Evolutionary conservation across 257 asterid species (phyloP).

Genomic region (Fraxinus pennsylvanica): DNA sequence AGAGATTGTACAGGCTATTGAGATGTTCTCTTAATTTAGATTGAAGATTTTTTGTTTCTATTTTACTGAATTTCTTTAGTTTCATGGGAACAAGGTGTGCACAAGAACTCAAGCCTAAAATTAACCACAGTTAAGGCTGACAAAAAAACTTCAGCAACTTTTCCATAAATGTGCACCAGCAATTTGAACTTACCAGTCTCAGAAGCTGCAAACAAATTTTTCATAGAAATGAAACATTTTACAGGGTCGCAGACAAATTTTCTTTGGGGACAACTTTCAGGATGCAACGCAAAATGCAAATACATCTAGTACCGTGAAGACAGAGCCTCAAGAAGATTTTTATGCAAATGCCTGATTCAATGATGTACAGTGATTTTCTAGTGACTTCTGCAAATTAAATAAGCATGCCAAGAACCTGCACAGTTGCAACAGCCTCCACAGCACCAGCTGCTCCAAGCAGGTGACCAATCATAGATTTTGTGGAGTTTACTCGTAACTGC

Average conservation of each 20-base stretch:
- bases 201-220: background rate
- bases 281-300: background rate
- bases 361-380: slow-evolving; percentile 10
- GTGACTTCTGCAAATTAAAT: slow-evolving; percentile 8
- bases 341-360: slow-evolving; percentile 9
- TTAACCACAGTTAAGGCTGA: background rate
- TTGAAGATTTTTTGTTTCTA: too few species aligned
- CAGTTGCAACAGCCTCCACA: slow-evolving; percentile 94
- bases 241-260: background rate
- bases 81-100: background rate
- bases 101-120: background rate
- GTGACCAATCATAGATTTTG: slow-evolving; percentile 97
- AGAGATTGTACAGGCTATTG: background rate
- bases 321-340: background rate
- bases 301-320: slow-evolving; percentile 29
- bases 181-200: background rate
- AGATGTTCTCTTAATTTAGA: too few species aligned
- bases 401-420: slow-evolving; percentile 58
- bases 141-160: background rate
- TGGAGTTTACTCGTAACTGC: slow-evolving; percentile 91
- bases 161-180: background rate
- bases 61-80: background rate
- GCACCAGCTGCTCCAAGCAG: slow-evolving; percentile 99
- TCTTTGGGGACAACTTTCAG: background rate
- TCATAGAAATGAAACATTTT: background rate